phyloP scores from a whole-genome alignment of 345 rosid genomes.

The Linum trigynum region DNA sequence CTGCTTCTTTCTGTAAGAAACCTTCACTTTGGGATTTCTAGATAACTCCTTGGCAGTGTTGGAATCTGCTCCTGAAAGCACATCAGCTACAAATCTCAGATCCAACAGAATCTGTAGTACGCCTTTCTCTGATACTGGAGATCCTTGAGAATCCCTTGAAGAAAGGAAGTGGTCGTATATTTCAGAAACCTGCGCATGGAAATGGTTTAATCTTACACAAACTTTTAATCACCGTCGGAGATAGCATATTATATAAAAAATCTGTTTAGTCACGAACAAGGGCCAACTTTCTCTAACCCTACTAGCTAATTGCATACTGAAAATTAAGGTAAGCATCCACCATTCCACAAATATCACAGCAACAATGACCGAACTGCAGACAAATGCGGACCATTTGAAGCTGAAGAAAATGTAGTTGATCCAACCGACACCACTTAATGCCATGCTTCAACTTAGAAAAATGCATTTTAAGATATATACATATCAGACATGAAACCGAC shows the following conservation, averaged over 20 bases:
- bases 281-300: too few relatives aligned
- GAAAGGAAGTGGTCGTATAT: constrained; percentile 72
- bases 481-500: background rate
- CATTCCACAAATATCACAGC: background rate
- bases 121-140: constrained; percentile 90
- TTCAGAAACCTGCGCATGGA: constrained; percentile 50
- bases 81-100: constrained; percentile 71
- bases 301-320: background rate
- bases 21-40: constrained; percentile 42
- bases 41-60: constrained; percentile 38
- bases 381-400: background rate
- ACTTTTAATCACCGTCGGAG: background rate
- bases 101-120: constrained; percentile 79
- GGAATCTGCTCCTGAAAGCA: constrained; percentile 73
- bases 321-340: background rate
- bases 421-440: background rate
- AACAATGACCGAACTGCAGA: background rate
- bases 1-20: constrained; percentile 57
- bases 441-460: background rate
- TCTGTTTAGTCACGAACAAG: too few relatives aligned
- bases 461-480: background rate
- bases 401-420: background rate
- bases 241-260: background rate
- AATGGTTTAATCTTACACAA: background rate
- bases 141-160: constrained; percentile 43